A percentile compares a stretch with the other conserved stretches of the same genome.
These are phyloP conservation scores for Phaffia rhodozyma DNA, from an alignment of 1,284 basidiomycete species.

Conservation along the genomic window DNA sequence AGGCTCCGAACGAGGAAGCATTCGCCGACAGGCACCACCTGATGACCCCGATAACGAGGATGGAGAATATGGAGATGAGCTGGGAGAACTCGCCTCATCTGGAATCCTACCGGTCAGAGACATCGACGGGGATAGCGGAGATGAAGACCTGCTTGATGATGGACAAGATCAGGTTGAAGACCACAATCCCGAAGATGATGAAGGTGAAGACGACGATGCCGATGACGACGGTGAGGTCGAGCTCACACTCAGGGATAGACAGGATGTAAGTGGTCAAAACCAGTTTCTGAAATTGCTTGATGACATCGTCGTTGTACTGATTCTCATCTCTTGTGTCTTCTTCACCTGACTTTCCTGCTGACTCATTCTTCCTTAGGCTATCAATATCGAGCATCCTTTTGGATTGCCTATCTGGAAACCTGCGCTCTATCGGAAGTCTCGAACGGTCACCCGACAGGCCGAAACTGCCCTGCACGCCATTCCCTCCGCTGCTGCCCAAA, in stretches of 20 bases:
- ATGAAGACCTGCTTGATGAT: constrained; percentile 22
- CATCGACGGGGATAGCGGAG: constrained; percentile 10
- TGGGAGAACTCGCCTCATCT: constrained; percentile 8
- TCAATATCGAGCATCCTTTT: constrained; percentile 98
- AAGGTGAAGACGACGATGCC: constrained; percentile 26
- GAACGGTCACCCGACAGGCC: constrained; percentile 89
- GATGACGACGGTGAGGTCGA: constrained; percentile 61
- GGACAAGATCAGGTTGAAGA: constrained; percentile 24
- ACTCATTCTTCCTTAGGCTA: constrained; percentile 38
- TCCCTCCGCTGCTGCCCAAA: constrained; percentile 81
- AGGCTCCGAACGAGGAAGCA: neutral
- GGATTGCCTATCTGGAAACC: constrained; percentile 99
- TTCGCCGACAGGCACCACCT: constrained; percentile 4
- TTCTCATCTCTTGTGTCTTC: neutral
- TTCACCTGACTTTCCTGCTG: neutral
- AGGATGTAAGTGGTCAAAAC: constrained; percentile 52
- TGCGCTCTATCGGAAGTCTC: constrained; percentile 94
- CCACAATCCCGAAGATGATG: constrained; percentile 26
- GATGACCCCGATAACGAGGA: constrained; percentile 16
- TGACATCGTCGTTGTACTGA: neutral
- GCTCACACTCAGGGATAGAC: constrained; percentile 86
- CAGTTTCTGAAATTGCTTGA: neutral
- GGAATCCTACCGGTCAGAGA: neutral
- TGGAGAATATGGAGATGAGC: constrained; percentile 4
- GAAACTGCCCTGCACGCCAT: constrained; percentile 85